A percentile compares a stretch with the other conserved stretches of the same genome.
phyloP scores from a whole-genome alignment of 257 asterid species.

The Linderniella brevidens region DNA sequence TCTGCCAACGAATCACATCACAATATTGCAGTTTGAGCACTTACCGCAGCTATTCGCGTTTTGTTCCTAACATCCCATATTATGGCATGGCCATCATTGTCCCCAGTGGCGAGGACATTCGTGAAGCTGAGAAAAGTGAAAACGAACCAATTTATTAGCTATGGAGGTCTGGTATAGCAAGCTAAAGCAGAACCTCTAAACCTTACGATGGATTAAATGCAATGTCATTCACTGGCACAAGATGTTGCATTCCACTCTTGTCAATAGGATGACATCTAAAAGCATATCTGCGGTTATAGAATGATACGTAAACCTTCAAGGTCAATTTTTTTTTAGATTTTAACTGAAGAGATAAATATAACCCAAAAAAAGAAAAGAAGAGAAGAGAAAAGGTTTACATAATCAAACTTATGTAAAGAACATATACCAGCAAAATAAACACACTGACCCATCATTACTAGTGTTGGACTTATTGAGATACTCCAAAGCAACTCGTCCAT shows the following conservation, averaged over 20 bases:
- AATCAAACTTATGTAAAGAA: too few species aligned
- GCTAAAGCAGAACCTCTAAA: conserved; percentile 11
- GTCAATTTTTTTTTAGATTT: too few species aligned
- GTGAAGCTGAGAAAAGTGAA: conserved; percentile 25
- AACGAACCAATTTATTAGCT: conserved; percentile 4
- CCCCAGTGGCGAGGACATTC: conserved; percentile 60
- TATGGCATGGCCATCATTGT: conserved; percentile 54
- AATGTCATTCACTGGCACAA: conserved; percentile 64
- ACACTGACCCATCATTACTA: conserved; percentile 47
- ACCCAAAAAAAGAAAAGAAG: too few species aligned
- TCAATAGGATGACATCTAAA: conserved; percentile 73
- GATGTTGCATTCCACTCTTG: conserved; percentile 33
- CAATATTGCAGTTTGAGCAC: conserved; percentile 1
- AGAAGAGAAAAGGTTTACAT: too few species aligned
- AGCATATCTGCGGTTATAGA: conserved; percentile 44
- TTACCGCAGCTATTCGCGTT: conserved; percentile 61
- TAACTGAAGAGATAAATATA: too few species aligned
- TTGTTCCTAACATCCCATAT: conserved; percentile 61
- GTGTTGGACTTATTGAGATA: conserved; percentile 27
- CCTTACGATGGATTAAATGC: conserved; percentile 67
- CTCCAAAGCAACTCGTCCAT: conserved; percentile 69
- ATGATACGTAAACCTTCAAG: neutral
- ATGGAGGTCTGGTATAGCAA: conserved; percentile 6
- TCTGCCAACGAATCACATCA: neutral
- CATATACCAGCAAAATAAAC: conserved; percentile 4